A percentile compares a stretch with the other conserved stretches of the same genome.
phyloP scores from a whole-genome alignment of 2,329 filamentous ascomycete species.

The Chaetomium sp. region DNA sequence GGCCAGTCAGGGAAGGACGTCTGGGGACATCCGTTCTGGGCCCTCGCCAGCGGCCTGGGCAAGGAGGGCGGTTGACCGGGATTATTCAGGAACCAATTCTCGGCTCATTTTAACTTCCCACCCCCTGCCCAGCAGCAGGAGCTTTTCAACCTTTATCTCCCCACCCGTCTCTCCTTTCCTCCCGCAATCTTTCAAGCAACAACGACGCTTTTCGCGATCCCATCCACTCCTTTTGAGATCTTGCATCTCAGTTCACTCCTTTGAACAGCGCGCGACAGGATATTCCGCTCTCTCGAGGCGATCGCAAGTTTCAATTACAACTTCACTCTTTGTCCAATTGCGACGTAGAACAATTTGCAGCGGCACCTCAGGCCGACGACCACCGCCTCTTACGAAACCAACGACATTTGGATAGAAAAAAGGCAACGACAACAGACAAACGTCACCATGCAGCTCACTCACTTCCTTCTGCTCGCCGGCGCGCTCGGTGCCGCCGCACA shows the following conservation, averaged over 20 bases:
- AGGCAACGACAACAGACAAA: not conserved
- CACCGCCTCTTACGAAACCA: not conserved
- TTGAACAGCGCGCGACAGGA: slow-evolving; percentile 25
- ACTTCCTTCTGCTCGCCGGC: slow-evolving; percentile 39
- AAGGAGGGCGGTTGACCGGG: slow-evolving; percentile 16
- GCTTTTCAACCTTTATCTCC: slow-evolving; percentile 22
- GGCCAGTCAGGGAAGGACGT: slow-evolving; percentile 15
- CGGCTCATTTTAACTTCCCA: slow-evolving; percentile 29
- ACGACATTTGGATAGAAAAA: slow-evolving; percentile 15
- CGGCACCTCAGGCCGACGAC: not conserved
- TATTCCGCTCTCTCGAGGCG: slow-evolving; percentile 19
- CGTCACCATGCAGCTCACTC: slow-evolving; percentile 35
- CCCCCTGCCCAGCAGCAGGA: slow-evolving; percentile 17
- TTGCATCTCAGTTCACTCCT: slow-evolving; percentile 36
- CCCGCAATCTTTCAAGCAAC: slow-evolving; percentile 20
- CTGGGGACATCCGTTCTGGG: slow-evolving; percentile 26
- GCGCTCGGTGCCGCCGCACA: slow-evolving; percentile 40
- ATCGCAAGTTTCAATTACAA: slow-evolving; percentile 22
- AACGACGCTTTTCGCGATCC: slow-evolving; percentile 31
- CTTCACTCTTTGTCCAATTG: not conserved
- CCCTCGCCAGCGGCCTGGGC: slow-evolving; percentile 6
- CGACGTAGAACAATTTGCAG: not conserved
- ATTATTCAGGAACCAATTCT: slow-evolving; percentile 18
- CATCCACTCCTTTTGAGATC: slow-evolving; percentile 36
- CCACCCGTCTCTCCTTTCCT: slow-evolving; percentile 24